phyloP scores from a whole-genome alignment of 805 yeast species.

The Grigorovia transvaalensis region DNA sequence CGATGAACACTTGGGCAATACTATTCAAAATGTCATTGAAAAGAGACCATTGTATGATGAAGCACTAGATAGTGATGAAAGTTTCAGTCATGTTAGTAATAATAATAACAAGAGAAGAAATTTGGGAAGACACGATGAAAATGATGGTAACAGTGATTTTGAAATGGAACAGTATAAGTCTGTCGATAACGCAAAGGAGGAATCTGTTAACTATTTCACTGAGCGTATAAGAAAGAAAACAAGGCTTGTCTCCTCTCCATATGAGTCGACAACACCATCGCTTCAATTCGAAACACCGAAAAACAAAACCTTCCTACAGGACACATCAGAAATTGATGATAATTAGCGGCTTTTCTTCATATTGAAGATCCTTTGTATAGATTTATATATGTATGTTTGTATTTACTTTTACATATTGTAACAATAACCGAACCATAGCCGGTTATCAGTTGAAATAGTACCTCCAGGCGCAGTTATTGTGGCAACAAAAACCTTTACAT shows the following conservation, averaged over 20 bases:
- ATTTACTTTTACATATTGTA: not conserved
- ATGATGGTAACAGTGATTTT: not conserved
- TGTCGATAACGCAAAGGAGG: not conserved
- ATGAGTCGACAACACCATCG: not conserved
- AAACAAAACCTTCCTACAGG: not conserved
- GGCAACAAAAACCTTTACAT: too few relatives aligned
- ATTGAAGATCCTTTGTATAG: not conserved
- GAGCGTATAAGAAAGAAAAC: conserved; percentile 1
- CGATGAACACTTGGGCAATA: conserved; percentile 1
- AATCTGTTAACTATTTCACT: not conserved
- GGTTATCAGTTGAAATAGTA: too few relatives aligned
- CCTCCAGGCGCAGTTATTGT: too few relatives aligned
- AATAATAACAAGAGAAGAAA: not conserved
- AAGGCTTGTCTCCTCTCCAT: not conserved
- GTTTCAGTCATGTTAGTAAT: not conserved
- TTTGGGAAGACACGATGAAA: not conserved
- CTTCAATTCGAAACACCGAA: not conserved
- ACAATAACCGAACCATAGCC: too few relatives aligned
- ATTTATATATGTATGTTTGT: not conserved
- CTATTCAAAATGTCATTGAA: not conserved
- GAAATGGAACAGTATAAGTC: not conserved
- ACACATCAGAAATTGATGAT: not conserved
- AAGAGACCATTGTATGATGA: not conserved
- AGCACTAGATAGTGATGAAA: not conserved
- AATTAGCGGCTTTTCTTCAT: not conserved